Conservation (phyloP, 23 red algal genomes). For the Cyanidiococcus yangmingshanensis region DNA sequence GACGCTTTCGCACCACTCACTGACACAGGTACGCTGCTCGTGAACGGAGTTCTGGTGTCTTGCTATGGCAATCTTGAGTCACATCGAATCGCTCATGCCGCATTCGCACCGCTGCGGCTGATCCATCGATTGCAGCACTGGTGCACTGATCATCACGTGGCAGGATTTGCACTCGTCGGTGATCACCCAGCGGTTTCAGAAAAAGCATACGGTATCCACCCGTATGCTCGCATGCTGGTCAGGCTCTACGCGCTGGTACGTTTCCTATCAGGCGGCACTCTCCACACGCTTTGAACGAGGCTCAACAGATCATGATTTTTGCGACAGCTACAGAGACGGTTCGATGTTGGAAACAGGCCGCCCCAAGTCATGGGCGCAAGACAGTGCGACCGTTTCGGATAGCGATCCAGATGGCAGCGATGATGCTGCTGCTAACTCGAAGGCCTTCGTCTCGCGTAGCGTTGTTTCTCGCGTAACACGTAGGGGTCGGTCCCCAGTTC, state of each 20-base stretch:
- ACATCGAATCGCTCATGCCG: conserved; percentile 20
- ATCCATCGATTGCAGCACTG: background rate
- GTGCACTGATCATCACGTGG: background rate
- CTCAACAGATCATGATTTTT: too few relatives aligned
- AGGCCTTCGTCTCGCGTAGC: too few relatives aligned
- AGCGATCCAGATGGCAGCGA: too few relatives aligned
- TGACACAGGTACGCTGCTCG: conserved; percentile 26
- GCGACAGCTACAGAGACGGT: too few relatives aligned
- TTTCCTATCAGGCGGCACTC: background rate
- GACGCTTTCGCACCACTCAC: conserved; percentile 28
- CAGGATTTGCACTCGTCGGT: background rate
- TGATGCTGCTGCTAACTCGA: too few relatives aligned
- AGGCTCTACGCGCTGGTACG: background rate
- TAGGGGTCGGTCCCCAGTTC: too few relatives aligned
- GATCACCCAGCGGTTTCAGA: background rate
- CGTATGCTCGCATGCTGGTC: background rate
- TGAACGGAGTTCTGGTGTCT: conserved; percentile 18
- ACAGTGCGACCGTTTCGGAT: too few relatives aligned
- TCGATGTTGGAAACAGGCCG: too few relatives aligned
- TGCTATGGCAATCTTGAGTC: conserved; percentile 25
- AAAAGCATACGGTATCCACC: background rate
- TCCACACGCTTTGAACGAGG: too few relatives aligned
- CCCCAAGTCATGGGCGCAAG: too few relatives aligned
- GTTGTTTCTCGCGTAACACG: too few relatives aligned
- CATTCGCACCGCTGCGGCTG: conserved; percentile 7